Evolutionary conservation across 345 rosid genomes (phyloP).

Genomic region (Gossypium bickii): DNA sequence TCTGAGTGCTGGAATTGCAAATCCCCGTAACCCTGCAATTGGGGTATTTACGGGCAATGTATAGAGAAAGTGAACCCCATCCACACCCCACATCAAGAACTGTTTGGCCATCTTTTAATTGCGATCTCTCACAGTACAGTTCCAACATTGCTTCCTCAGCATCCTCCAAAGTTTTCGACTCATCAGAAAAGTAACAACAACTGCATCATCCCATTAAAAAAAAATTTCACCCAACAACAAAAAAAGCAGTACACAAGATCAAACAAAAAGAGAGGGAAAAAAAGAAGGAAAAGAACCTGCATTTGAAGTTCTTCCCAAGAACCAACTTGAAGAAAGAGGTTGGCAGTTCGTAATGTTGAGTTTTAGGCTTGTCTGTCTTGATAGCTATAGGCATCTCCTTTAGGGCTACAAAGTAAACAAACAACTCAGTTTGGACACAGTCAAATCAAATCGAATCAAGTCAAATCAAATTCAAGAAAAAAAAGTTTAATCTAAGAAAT

Average conservation of each 20-base stretch:
- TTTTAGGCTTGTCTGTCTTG: slow-evolving; percentile 58
- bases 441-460: background rate
- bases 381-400: slow-evolving; percentile 79
- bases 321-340: slow-evolving; percentile 82
- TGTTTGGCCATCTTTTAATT: slow-evolving; percentile 63
- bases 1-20: slow-evolving; percentile 81
- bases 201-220: slow-evolving; percentile 25
- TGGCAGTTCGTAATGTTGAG: slow-evolving; percentile 80
- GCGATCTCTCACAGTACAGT: slow-evolving; percentile 64
- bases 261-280: background rate
- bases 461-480: no score
- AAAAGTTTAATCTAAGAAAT: background rate
- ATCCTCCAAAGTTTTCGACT: slow-evolving; percentile 56
- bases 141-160: slow-evolving; percentile 79
- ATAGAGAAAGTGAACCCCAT: slow-evolving; percentile 79
- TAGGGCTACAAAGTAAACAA: slow-evolving; percentile 35
- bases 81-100: slow-evolving; percentile 92
- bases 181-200: slow-evolving; percentile 64
- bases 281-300: slow-evolving; percentile 36
- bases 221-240: background rate
- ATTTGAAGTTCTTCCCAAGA: slow-evolving; percentile 69
- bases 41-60: slow-evolving; percentile 61
- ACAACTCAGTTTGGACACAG: no score
- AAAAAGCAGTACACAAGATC: background rate
- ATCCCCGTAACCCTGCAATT: slow-evolving; percentile 73